Percentiles rank a stretch among this genome's conserved stretches.
Evolutionary conservation across 2,329 filamentous ascomycete genomes (phyloP).

Genomic region (Fusarium marasasianum): DNA sequence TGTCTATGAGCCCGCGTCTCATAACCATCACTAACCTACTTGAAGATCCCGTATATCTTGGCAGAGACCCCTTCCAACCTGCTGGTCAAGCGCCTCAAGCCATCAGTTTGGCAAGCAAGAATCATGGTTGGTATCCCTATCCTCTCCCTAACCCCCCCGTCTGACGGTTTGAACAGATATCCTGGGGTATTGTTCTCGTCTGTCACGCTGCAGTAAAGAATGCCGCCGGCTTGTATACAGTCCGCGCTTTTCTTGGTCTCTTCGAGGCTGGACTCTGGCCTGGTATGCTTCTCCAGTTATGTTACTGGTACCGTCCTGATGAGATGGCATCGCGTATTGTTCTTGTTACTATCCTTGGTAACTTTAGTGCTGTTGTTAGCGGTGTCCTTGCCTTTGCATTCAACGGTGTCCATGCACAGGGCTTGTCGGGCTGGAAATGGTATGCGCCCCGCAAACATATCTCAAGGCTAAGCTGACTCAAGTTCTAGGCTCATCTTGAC

Average conservation of each 20-base stretch:
- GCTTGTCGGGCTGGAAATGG: neutral
- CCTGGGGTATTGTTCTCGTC: rapidly evolving
- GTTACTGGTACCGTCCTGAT: neutral
- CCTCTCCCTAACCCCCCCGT: no score
- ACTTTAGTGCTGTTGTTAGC: neutral
- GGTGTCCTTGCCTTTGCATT: neutral
- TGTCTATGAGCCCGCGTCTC: no score
- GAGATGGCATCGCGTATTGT: neutral
- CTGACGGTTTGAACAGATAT: neutral
- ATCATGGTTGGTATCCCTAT: neutral
- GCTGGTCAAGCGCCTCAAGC: neutral
- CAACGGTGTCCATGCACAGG: neutral
- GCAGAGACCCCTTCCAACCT: neutral
- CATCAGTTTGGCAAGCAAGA: neutral
- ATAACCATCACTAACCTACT: no score
- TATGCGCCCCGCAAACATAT: rapidly evolving
- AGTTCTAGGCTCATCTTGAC: neutral
- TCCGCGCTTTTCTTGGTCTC: neutral
- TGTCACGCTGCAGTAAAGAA: neutral
- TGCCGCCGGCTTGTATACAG: neutral
- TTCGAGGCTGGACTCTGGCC: neutral
- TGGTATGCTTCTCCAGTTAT: neutral
- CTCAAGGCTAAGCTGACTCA: neutral
- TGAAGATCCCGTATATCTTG: neutral
- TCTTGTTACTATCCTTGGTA: neutral